phyloP scores from a whole-genome alignment of 2,329 filamentous ascomycete species.

The Aspergillus thermomutatus region DNA sequence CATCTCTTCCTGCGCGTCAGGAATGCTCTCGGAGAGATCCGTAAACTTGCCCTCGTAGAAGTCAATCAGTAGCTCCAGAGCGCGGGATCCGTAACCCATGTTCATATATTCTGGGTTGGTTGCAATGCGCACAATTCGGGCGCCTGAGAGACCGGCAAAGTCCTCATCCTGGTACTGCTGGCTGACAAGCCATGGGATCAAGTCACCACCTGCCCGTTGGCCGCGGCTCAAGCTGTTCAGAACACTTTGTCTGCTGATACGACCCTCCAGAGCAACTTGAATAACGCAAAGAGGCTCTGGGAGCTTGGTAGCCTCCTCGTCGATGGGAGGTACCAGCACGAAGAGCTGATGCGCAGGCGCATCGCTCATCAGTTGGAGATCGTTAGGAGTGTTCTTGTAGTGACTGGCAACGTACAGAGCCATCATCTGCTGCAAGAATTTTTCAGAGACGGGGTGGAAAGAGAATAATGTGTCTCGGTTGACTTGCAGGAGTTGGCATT shows the following conservation, averaged over 20 bases:
- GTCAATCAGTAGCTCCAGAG: slow-evolving; percentile 79
- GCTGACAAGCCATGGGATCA: slow-evolving; percentile 96
- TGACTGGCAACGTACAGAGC: slow-evolving; percentile 94
- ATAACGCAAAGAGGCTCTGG: slow-evolving; percentile 94
- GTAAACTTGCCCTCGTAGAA: slow-evolving; percentile 95
- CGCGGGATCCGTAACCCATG: slow-evolving; percentile 92
- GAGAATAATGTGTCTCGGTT: slow-evolving; percentile 98
- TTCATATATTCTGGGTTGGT: slow-evolving; percentile 89
- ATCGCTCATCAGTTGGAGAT: slow-evolving; percentile 97
- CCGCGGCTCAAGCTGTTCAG: slow-evolving; percentile 85
- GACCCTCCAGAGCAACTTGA: slow-evolving; percentile 89
- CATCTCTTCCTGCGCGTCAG: slow-evolving; percentile 55
- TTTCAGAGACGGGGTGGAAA: slow-evolving; percentile 94
- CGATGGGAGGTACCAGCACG: slow-evolving; percentile 82
- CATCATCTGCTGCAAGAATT: slow-evolving; percentile 97
- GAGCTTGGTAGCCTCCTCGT: slow-evolving; percentile 71
- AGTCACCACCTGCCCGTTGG: slow-evolving; percentile 81
- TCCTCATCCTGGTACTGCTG: slow-evolving; percentile 98
- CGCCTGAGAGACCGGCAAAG: slow-evolving; percentile 89
- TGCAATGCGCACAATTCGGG: slow-evolving; percentile 87
- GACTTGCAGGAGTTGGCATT: slow-evolving; percentile 89
- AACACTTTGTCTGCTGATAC: slow-evolving; percentile 90
- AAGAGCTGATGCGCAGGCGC: slow-evolving; percentile 95
- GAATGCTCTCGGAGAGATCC: slow-evolving; percentile 70
- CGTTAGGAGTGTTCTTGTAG: slow-evolving; percentile 97